Evolutionary conservation across 495 filamentous ascomycete genomes (phyloP), one percentile per base, ranked within the genome.

Genomic region (Articulospora tetracladia): DNA sequence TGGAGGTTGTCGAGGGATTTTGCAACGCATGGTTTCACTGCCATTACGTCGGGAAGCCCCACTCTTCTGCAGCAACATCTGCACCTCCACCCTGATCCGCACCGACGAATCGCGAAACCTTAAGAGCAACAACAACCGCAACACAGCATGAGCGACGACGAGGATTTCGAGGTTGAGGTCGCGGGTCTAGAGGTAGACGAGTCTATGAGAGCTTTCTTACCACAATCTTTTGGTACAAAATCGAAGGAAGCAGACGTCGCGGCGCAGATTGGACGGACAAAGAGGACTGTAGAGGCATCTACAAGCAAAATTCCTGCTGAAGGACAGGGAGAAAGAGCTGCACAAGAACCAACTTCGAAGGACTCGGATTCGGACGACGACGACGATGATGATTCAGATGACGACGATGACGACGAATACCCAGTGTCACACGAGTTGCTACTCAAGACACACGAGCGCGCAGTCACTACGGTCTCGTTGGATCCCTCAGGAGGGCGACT

Each of bases 371-470:
- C 70, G n/a, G 77, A 80, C 28, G 76, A 83, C 39, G 76, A 81
- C 53, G 79, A 83, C 36, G 75, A 79, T 13, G 82, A 86, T 12
- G 80, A 81, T 41, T 79, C 83, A 22, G 81, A 85, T 36, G 77
- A 81, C 19, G 78, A 82, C 6, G 87, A 92, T 20, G 90, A 93
- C 15, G 93, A 97, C 67, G 91, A 94, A 61, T 97, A 89, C 59
- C 94, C 94, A 2, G 86, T 96, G 19, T 95, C 94, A 8, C 94
- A 98, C 66, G 93, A 97, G 72, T 80, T 98, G 65, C 75, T 93
- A 20, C 76, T 98, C 60, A 95, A 93, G 69, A 93, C 93, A 11
- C 94, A 98, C 70, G 91, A 96, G 17, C 87, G 89, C 55, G 88
- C 92, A 6, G 81, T 98, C 55, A 97, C 95, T 11, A 87, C 86